Evolutionary conservation across 164 flowering plant species (phyloP), one percentile per base, ranked within the genome.

Genomic region (Vitis rupestris): DNA sequence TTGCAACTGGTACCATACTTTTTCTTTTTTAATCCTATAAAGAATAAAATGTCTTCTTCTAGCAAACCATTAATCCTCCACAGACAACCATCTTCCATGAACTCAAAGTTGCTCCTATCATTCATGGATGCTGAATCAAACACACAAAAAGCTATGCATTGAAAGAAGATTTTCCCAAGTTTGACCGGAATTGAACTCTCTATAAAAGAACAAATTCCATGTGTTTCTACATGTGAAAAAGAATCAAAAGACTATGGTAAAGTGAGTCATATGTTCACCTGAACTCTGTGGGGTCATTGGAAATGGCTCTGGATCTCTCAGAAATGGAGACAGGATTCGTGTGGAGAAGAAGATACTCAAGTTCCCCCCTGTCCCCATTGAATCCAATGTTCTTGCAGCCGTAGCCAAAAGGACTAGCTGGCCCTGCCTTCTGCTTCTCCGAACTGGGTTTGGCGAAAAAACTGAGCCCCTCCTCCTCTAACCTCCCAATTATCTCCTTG

Each of bases 311-410:
- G 66, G 81, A 79, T 66, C 71, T 69, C 11, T 80, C 76, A 9
- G 70, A 59, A 37, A 82, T 29, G 37, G 80, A 72, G 50, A 6
- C 3, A 67, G 79, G 78, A 19, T 83, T 69, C 14, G 82, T 59
- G 17, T 75, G 83, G 27, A 86, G 75, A 9, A 86, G 75, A 67
- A 86, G 76, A 31, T 84, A 86, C 61, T 86, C 90, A 27, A 86
- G 82, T 69, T 82, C 85, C 5, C 88, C 90, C 53, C 56, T 60
- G 56, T 86, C 90, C 11, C 90, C 90, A 70, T 82, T 78, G 55
- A 55, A 66, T 27, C 90, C 90, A 61, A 86, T 86, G 72, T 78
- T 83, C 61, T 79, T 84, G 72, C 74, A 69, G 8, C 90, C 90
- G 61, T 86, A 86, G 3, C 90, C 90, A 27, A 77, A 82, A 8